Base-by-base conservation (phyloP, 2,329 filamentous ascomycete genomes). In the Alternaria gaisen region DNA sequence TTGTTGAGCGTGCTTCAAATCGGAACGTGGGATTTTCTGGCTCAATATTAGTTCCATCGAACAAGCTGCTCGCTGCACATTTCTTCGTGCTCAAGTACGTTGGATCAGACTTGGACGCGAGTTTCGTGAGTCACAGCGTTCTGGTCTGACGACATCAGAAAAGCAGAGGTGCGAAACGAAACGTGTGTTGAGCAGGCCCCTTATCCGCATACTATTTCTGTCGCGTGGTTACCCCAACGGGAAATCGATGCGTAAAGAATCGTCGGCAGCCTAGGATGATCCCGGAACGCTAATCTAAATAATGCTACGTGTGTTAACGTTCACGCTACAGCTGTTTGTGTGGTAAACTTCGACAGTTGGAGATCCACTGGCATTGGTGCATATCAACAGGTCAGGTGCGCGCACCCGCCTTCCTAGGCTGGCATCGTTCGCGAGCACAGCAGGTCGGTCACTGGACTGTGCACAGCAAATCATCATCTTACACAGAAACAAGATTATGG, bases 391-490 rank as follows among this genome's bases (percentile, higher is more conserved):
- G 54, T 51, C 54, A 50, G 36, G 44, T 51, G 54, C 38, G 46
- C 32, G 32, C 14, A 36, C 20, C 20, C 14, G 43, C 54, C 54
- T 43, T 51, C 44, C 44, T 56, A 46, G 26, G 36, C 54, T 32
- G 44, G 54, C 34, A 56, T 42, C 36, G 26, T 42, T 51, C 54
- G 44, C 54, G 54, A 56, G 24, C 11, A 53, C 36, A 50, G 46
- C 46, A 50, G 20, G 46, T 24, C 32, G 10, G 44, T 56, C 36
- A 56, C 54, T 51, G 44, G 54, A 56, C 44, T 51, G 54, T 51
- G 36, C 44, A 56, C 44, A 30, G 34, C 44, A 41, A 50, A 14
- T 28, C 38, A 38, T 47, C 46, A 48, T 50, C 10, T 50, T 26
- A 50, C 46, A 36, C 30, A 24, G 20, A 36, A 30, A 5, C 24